phyloP scores from a whole-genome alignment of 2,329 filamentous ascomycete genomes.

The Plenodomus biglobosus region DNA sequence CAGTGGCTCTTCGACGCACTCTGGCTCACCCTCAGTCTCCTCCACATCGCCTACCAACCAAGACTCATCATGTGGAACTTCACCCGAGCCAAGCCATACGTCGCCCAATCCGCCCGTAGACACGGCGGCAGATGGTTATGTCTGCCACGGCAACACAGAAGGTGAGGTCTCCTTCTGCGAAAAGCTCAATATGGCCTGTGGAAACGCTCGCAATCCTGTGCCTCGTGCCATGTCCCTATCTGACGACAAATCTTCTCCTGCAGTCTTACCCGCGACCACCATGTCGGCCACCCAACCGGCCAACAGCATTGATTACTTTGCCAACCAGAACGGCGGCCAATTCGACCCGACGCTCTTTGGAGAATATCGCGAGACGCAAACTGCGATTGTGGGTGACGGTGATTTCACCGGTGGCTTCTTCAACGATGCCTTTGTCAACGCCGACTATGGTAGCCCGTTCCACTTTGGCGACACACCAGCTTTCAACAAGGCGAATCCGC shows the following conservation, averaged over 20 bases:
- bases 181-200: constrained; percentile 58
- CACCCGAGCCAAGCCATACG: constrained; percentile 72
- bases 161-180: constrained; percentile 59
- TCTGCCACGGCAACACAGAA: constrained; percentile 53
- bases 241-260: constrained; percentile 44
- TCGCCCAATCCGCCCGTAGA: constrained; percentile 73
- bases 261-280: constrained; percentile 32
- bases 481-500: constrained; percentile 62
- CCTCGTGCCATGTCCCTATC: constrained; percentile 52
- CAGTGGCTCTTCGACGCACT: constrained; percentile 50
- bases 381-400: constrained; percentile 69
- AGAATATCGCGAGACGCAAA: constrained; percentile 87
- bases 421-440: constrained; percentile 74
- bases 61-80: constrained; percentile 69
- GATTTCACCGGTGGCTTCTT: constrained; percentile 70
- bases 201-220: constrained; percentile 55
- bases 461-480: constrained; percentile 60
- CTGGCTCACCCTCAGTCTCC: constrained; percentile 55
- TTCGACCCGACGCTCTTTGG: constrained; percentile 93
- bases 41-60: constrained; percentile 54
- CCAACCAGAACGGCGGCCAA: constrained; percentile 77
- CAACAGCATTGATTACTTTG: constrained; percentile 70
- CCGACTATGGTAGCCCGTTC: constrained; percentile 78
- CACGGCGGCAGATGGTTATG: constrained; percentile 43
- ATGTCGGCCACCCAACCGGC: constrained; percentile 37